A percentile compares a stretch with the other conserved stretches of the same genome.
Conservation (phyloP, 306 rosid species). For the Lathyrus oleraceus region DNA sequence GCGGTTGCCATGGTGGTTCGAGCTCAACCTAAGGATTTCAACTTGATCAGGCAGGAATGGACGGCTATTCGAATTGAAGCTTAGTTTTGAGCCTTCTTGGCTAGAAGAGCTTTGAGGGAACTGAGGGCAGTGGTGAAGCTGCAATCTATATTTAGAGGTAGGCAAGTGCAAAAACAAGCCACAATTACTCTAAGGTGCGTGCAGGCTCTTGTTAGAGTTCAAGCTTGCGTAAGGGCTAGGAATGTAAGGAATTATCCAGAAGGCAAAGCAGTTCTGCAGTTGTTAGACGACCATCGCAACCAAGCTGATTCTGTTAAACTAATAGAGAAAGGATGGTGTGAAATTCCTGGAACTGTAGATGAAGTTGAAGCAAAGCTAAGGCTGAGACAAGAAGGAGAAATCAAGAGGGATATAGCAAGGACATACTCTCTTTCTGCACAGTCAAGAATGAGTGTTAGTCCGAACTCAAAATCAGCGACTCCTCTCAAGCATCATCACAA, state of each 20-base stretch:
- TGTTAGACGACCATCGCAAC: slow-evolving; percentile 42
- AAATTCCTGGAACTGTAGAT: slow-evolving; percentile 65
- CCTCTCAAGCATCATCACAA: slow-evolving; percentile 47
- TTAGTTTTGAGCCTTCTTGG: slow-evolving; percentile 78
- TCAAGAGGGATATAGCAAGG: slow-evolving; percentile 81
- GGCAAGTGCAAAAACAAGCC: slow-evolving; percentile 83
- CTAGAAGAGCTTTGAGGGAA: slow-evolving; percentile 79
- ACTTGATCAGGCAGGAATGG: slow-evolving; percentile 65
- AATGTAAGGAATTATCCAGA: slow-evolving; percentile 49
- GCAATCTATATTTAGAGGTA: slow-evolving; percentile 84
- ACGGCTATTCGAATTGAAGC: slow-evolving; percentile 85
- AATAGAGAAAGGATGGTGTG: slow-evolving; percentile 86
- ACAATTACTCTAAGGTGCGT: slow-evolving; percentile 85
- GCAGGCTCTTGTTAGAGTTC: slow-evolving; percentile 95
- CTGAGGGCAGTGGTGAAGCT: slow-evolving; percentile 81
- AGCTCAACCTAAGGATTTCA: slow-evolving; percentile 71
- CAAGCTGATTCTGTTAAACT: slow-evolving; percentile 49
- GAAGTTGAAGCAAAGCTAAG: slow-evolving; percentile 75
- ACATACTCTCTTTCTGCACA: slow-evolving; percentile 69
- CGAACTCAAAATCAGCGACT: slow-evolving; percentile 47
- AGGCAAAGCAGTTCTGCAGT: slow-evolving; percentile 46
- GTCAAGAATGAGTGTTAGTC: slow-evolving; percentile 62
- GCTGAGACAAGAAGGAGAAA: no score
- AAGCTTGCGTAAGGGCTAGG: slow-evolving; percentile 70
- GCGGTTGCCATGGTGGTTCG: slow-evolving; percentile 69